Conservation (phyloP, 768 basidiomycete genomes). For the Amyloporia xantha region DNA sequence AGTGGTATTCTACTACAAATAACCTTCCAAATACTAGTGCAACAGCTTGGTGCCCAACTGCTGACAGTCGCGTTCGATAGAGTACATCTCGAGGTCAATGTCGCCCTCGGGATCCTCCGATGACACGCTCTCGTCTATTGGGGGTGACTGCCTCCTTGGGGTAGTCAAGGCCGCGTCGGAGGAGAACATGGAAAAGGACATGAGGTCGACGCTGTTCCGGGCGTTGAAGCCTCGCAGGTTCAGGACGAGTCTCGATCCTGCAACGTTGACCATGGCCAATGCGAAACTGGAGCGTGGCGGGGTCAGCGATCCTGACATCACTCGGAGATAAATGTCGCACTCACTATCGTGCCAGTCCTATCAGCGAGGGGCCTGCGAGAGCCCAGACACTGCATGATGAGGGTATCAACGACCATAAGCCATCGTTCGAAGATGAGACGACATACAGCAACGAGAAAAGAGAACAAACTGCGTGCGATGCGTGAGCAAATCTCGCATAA, state of each 20-base stretch:
- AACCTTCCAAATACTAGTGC: conserved; percentile 1
- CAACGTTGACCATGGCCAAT: conserved; percentile 23
- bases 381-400: conserved; percentile 20
- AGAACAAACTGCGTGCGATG: conserved; percentile 15
- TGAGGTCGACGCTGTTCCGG: conserved; percentile 2
- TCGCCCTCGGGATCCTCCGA: not conserved
- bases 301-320: no score
- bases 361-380: conserved; percentile 18
- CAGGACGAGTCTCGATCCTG: conserved; percentile 21
- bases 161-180: not conserved
- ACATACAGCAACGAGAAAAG: conserved; percentile 20
- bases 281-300: conserved; percentile 19
- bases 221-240: conserved; percentile 21
- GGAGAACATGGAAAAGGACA: not conserved
- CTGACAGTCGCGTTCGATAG: conserved; percentile 22
- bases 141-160: not conserved
- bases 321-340: not conserved
- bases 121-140: not conserved
- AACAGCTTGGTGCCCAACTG: conserved; percentile 16
- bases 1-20: conserved; percentile 2
- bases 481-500: not conserved
- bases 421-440: not conserved
- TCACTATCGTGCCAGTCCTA: conserved; percentile 24
- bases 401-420: not conserved
- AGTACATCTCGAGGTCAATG: conserved; percentile 22